Evolutionary conservation across 2,329 filamentous ascomycete genomes (phyloP).

Genomic region (Xylariaceae sp.): DNA sequence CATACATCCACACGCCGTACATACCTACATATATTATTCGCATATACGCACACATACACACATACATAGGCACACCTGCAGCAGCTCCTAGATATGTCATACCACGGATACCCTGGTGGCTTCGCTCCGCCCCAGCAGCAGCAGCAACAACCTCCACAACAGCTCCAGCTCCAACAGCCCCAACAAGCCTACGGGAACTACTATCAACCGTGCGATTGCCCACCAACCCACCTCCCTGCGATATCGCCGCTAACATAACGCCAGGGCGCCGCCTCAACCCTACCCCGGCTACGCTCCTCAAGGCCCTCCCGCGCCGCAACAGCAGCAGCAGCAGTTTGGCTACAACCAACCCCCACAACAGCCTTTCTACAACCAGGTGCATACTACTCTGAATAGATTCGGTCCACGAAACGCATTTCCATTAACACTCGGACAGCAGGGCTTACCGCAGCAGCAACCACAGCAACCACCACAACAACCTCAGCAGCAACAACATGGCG

Average conservation of each 20-base stretch:
- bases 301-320: constrained; percentile 35
- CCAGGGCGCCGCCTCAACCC: constrained; percentile 37
- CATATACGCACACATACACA: constrained; percentile 1
- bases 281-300: constrained; percentile 41
- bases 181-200: constrained; percentile 30
- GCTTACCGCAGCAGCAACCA: constrained; percentile 31
- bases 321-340: constrained; percentile 38
- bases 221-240: constrained; percentile 1
- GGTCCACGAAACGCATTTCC: not conserved
- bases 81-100: constrained; percentile 28
- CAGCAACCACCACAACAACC: constrained; percentile 32
- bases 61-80: constrained; percentile 7
- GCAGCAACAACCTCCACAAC: constrained; percentile 25
- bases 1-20: no score
- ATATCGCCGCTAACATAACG: constrained; percentile 18
- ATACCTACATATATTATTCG: not conserved
- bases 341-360: constrained; percentile 46
- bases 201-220: constrained; percentile 29
- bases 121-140: constrained; percentile 33
- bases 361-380: constrained; percentile 41
- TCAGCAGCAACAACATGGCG: constrained; percentile 34
- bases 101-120: constrained; percentile 32
- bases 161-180: constrained; percentile 28
- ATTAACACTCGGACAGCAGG: constrained; percentile 19
- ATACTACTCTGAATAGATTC: constrained; percentile 1